Conservation (phyloP, 257 asterid species). For the Capsicum rhomboideum region DNA sequence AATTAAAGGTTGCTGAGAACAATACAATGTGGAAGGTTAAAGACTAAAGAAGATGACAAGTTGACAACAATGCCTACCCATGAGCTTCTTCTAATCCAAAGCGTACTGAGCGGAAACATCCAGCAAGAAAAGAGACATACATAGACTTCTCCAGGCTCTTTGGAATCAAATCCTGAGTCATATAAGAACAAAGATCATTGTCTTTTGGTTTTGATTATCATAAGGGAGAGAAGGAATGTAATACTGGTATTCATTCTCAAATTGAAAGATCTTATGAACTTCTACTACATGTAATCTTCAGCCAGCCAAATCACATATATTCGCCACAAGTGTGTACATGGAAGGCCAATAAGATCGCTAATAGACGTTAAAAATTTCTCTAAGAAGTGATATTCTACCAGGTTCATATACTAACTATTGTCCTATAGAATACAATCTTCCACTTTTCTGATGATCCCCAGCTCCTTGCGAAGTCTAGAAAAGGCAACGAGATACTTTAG, state of each 20-base stretch:
- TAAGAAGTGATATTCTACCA: background rate
- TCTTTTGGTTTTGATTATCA: background rate
- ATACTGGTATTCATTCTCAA: background rate
- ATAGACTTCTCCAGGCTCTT: constrained; percentile 58
- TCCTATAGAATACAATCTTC: background rate
- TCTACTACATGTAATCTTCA: background rate
- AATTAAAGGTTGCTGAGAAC: background rate
- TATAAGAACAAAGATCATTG: background rate
- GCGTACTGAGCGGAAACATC: constrained; percentile 93
- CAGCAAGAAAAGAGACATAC: constrained; percentile 94
- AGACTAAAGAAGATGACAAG: background rate
- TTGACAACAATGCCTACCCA: constrained; percentile 41
- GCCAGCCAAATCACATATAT: background rate
- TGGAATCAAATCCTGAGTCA: constrained; percentile 57
- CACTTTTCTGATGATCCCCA: background rate
- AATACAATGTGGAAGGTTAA: background rate
- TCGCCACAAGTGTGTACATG: background rate
- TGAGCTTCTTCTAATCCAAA: constrained; percentile 96
- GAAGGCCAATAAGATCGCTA: background rate
- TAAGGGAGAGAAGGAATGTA: background rate
- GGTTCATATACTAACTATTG: background rate
- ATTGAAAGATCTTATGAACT: background rate
- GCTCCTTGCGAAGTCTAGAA: background rate
- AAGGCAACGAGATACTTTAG: background rate
- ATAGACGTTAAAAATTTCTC: background rate